phyloP scores from a whole-genome alignment of 768 basidiomycete species.

The Kwoniella sp. region DNA sequence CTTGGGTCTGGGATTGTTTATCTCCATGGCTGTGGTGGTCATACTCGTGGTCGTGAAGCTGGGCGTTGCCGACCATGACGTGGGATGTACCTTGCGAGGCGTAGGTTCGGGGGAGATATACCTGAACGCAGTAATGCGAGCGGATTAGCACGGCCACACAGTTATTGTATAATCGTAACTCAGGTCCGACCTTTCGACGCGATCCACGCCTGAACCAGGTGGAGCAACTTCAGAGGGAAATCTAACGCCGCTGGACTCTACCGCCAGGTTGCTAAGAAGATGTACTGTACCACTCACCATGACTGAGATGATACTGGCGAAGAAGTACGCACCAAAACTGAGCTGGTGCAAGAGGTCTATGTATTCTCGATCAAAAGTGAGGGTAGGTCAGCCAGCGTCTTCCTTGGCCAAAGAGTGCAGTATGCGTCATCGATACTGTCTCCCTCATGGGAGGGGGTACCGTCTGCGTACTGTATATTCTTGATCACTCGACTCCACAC shows the following conservation, averaged over 20 bases:
- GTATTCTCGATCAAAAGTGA: neutral
- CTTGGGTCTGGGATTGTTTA: neutral
- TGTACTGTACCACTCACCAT: constrained; percentile 6
- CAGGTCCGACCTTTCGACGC: too few relatives aligned
- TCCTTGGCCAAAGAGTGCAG: too few relatives aligned
- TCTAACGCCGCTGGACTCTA: too few relatives aligned
- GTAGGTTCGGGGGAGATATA: constrained; percentile 37
- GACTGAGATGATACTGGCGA: constrained; percentile 34
- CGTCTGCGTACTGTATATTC: neutral
- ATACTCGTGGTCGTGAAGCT: neutral
- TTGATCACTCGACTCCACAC: neutral
- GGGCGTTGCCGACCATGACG: constrained; percentile 33
- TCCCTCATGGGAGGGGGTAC: too few relatives aligned
- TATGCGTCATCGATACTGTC: too few relatives aligned
- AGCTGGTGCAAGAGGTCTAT: constrained; percentile 33
- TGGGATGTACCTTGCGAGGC: constrained; percentile 4
- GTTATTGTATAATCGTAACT: too few relatives aligned
- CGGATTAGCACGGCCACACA: neutral
- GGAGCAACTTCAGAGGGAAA: too few relatives aligned
- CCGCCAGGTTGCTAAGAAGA: neutral
- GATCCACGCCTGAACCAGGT: too few relatives aligned
- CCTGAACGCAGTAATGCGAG: constrained; percentile 15
- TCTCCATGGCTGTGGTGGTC: too few relatives aligned
- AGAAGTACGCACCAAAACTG: constrained; percentile 26
- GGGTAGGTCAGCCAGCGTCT: too few relatives aligned